Percentiles rank a stretch among this genome's conserved stretches.
Evolutionary conservation across 257 asterid species (phyloP).

Genomic region (Knoxia roxburghii): DNA sequence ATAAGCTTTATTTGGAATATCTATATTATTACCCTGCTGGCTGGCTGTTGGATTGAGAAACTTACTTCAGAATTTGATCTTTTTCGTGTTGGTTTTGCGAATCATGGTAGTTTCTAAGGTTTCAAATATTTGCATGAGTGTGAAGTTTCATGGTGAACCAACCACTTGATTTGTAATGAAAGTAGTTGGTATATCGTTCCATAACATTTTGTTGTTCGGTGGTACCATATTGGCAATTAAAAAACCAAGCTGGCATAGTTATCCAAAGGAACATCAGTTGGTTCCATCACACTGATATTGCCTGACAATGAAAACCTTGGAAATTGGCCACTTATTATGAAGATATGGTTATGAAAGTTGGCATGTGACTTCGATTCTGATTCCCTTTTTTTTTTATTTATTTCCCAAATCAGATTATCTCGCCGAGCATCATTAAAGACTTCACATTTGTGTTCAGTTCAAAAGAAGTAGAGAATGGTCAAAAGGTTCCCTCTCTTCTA

Average conservation of each 20-base stretch:
- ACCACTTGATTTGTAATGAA: not conserved
- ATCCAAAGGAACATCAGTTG: not conserved
- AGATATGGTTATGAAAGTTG: not conserved
- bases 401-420: constrained; percentile 14
- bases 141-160: not conserved
- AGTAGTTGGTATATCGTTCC: not conserved
- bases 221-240: not conserved
- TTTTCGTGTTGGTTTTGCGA: not conserved
- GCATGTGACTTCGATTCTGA: not conserved
- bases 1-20: no score
- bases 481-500: constrained; percentile 44
- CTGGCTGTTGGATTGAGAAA: not conserved
- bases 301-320: not conserved
- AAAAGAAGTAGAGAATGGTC: constrained; percentile 64
- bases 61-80: not conserved
- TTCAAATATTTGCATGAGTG: not conserved
- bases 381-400: not conserved
- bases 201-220: not conserved
- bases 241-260: not conserved
- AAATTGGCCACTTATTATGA: no score
- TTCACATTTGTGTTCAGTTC: constrained; percentile 19
- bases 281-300: not conserved
- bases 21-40: no score
- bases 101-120: no score
- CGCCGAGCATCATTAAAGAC: constrained; percentile 7